Base-by-base conservation (phyloP, 1,284 basidiomycete genomes). In the Coriolopsis trogii region DNA sequence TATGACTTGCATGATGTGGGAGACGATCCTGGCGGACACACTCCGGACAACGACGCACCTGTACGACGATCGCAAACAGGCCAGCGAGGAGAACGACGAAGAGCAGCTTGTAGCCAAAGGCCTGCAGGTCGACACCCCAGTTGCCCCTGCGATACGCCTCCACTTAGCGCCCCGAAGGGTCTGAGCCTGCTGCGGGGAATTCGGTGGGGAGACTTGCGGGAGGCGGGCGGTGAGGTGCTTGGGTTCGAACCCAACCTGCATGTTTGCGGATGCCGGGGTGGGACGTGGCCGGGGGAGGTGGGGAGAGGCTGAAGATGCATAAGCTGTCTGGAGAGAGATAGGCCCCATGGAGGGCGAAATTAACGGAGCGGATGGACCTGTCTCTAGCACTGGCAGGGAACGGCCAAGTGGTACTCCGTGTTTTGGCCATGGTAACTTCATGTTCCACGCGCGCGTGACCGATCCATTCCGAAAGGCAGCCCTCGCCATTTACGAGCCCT, bases 41-140 rank as follows among this genome's bases (percentile, higher is more conserved):
- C 20, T 18, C 20, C 38, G 36, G 23, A 18, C 29, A 38, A 21
- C 9, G n/a, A 65, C 71, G 23, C 43, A 85, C 86, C 77, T 92
- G 90, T 18, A 93, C 75, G 50, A 89, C 80, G 2, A 89, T 82
- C 9, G 92, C 94, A 49, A 93, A 86, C n/a, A 95, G 62, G 16
- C 92, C 91, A 0, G 94, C 81, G 15, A 96, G 66, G 2, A 97
- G 78, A 10, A 97, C 86, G 42, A 96, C 80, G 65, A 95, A 95
- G 31, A 97, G 79, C 26, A 96, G 79, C 59, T 85, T 83, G 75
- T 95, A 96, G 0, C 93, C 93, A 66, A 80, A 91, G 6, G 87
- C 87, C 65, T 85, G 80, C 16, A 90, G 70, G 67, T 89, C 87
- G 13, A 89, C 87, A 8, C 82, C 82, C 87, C 88, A 91, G 63